phyloP scores from a whole-genome alignment of 2,329 filamentous ascomycete genomes.

The Orbilia brochopaga region DNA sequence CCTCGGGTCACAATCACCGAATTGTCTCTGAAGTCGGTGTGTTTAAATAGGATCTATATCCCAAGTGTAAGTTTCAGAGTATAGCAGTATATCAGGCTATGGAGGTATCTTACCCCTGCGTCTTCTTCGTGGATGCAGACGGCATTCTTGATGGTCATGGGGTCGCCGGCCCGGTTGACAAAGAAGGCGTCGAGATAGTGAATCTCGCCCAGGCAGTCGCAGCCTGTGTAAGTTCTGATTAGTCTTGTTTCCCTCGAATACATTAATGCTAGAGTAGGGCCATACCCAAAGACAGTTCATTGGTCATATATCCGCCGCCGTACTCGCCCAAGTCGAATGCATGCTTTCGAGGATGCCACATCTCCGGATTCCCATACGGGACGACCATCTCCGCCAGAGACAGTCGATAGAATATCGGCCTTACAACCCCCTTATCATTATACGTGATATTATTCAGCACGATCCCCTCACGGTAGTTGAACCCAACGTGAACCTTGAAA shows the following conservation, averaged over 20 bases:
- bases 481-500: constrained; percentile 90
- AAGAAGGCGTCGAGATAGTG: constrained; percentile 90
- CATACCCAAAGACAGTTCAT: constrained; percentile 66
- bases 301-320: constrained; percentile 82
- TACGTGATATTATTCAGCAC: constrained; percentile 89
- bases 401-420: constrained; percentile 85
- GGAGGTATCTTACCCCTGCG: constrained; percentile 62
- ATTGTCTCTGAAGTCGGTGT: constrained; percentile 90
- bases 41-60: constrained; percentile 79
- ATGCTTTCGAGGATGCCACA: constrained; percentile 80
- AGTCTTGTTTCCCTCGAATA: constrained; percentile 16
- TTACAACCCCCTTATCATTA: constrained; percentile 78
- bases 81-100: neutral
- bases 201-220: constrained; percentile 87
- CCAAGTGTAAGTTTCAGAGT: neutral
- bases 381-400: constrained; percentile 94
- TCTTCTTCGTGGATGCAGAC: constrained; percentile 97
- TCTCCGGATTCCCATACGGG: constrained; percentile 81
- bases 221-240: constrained; percentile 64
- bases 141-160: constrained; percentile 85
- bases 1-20: constrained; percentile 84
- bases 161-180: constrained; percentile 75
- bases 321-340: constrained; percentile 83
- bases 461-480: constrained; percentile 92
- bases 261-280: neutral